Percentiles rank a stretch among this genome's conserved stretches.
phyloP scores from a whole-genome alignment of 257 asterid species.

The Solanum gracilifrons region DNA sequence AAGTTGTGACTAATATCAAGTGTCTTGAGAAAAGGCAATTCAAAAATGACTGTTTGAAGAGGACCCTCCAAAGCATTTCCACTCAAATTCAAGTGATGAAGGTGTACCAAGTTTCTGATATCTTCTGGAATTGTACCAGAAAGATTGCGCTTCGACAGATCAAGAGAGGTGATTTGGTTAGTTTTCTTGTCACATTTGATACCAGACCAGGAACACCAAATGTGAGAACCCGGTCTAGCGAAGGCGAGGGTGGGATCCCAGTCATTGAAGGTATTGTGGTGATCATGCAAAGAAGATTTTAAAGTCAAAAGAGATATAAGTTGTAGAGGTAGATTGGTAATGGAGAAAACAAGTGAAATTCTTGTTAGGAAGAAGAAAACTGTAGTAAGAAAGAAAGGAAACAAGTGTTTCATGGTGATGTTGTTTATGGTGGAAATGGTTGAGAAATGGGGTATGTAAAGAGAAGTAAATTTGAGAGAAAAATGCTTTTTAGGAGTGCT shows the following conservation, averaged over 20 bases:
- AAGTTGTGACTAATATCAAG: constrained; percentile 64
- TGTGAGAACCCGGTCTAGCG: constrained; percentile 28
- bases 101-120: constrained; percentile 29
- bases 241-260: constrained; percentile 45
- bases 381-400: constrained; percentile 1
- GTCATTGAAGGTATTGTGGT: constrained; percentile 42
- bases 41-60: constrained; percentile 39
- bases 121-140: constrained; percentile 55
- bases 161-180: constrained; percentile 34
- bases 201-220: constrained; percentile 81
- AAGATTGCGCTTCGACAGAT: constrained; percentile 60
- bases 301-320: constrained; percentile 49
- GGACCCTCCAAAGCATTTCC: constrained; percentile 54
- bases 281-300: constrained; percentile 55
- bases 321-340: constrained; percentile 24
- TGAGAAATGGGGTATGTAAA: constrained; percentile 18
- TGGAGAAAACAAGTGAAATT: not conserved
- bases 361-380: constrained; percentile 8
- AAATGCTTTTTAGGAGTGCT: constrained; percentile 71
- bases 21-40: constrained; percentile 35
- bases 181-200: constrained; percentile 44
- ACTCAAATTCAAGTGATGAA: constrained; percentile 64
- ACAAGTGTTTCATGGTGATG: constrained; percentile 32
- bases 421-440: constrained; percentile 6
- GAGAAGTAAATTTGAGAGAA: constrained; percentile 30